Evolutionary conservation across 345 rosid species (phyloP), one percentile per base, ranked within the genome.

Genomic region (Eucalyptus pauciflora): DNA sequence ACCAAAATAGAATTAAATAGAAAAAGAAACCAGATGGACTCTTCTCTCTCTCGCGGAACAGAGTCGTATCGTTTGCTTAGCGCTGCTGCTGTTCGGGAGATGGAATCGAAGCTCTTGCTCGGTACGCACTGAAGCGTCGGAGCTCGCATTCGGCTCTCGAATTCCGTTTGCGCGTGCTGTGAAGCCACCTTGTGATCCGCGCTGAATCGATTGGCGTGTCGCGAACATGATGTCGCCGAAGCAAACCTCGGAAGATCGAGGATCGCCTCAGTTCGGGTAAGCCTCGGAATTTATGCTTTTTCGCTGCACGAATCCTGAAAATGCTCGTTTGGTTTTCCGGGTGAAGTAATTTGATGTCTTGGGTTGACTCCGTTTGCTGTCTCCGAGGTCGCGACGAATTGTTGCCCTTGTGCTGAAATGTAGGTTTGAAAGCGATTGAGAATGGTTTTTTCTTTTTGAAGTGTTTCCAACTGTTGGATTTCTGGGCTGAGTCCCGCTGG

Each of bases 221-320:
- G 48, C 80, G 31, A 87, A 87, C 87, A 97, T 95, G 96, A 97
- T 95, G 96, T 95, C 99, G 86, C 97, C 99, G 69, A 95, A 91
- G 91, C 96, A 90, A 94, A 90, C 90, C 89, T 91, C 96, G 85
- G 99, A 96, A 64, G 98, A 95, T 94, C 94, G 98, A 90, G 97
- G 94, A 89, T 96, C 98, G 89, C 58, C 96, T 87, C 93, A 96
- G 88, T 94, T 92, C 93, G 93, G 97, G 99, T 96, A 89, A 52
- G 67, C 25, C 79, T 22, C 51, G 87, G 25, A 37, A 13, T 4
- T 9, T 3, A 20, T 22, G 27, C 43, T 89, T 58, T 17, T n/a
- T 7, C 79, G n/a, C 89, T 85, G 89, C 56, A 50, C 16, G 22
- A 49, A 52, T 85, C 87, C 80, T 86, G 45, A 31, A 83, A 83